Conservation (phyloP, 805 yeast species). For the Barnettozyma sucrosica region DNA sequence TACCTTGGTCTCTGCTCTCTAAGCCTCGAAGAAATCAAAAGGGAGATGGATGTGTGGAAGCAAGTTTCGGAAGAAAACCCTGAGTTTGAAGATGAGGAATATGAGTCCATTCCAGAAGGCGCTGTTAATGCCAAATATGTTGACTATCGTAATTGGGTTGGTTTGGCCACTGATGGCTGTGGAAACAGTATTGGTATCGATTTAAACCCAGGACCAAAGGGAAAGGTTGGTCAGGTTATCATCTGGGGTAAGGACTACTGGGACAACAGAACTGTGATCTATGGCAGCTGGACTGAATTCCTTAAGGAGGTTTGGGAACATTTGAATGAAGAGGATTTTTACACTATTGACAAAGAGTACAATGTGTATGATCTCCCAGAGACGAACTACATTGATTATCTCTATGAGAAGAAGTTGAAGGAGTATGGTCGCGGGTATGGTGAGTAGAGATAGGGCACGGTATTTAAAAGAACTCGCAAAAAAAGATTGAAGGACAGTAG, state of each 20-base stretch:
- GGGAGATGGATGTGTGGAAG: constrained; percentile 13
- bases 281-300: constrained; percentile 9
- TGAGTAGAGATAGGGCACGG: background rate
- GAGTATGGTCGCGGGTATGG: background rate
- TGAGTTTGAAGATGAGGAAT: constrained; percentile 5
- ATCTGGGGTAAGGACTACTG: constrained; percentile 14
- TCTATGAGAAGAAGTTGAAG: constrained; percentile 1
- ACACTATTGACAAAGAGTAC: constrained; percentile 8
- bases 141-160: constrained; percentile 12
- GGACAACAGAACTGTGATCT: constrained; percentile 9
- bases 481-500: no score
- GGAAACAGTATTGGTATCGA: constrained; percentile 18
- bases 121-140: constrained; percentile 7
- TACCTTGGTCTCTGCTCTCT: constrained; percentile 9
- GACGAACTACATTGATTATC: constrained; percentile 8
- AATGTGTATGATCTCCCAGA: constrained; percentile 9
- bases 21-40: constrained; percentile 7
- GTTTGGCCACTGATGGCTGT: constrained; percentile 13
- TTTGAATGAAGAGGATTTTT: constrained; percentile 5
- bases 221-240: constrained; percentile 15
- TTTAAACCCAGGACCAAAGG: constrained; percentile 14
- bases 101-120: constrained; percentile 8
- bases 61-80: constrained; percentile 12
- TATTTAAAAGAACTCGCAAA: background rate
- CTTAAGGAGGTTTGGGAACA: background rate